Evolutionary conservation across 2,329 filamentous ascomycete genomes (phyloP).

Genomic region (Epichloe gansuensis): DNA sequence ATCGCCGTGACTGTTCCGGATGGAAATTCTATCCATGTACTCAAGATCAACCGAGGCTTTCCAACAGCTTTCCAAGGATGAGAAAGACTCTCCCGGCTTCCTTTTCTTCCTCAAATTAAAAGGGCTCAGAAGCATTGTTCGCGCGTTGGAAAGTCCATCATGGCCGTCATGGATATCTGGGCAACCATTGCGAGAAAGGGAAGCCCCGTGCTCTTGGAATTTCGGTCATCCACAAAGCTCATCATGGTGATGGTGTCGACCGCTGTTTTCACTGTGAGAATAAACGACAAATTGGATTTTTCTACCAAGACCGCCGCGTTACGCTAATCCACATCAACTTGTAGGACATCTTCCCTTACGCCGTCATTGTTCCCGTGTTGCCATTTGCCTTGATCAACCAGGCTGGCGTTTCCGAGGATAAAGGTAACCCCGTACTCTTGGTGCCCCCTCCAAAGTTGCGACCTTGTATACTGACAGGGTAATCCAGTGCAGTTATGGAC

Average conservation of each 20-base stretch:
- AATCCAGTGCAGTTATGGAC: slow-evolving; percentile 22
- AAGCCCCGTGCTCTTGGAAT: slow-evolving; percentile 17
- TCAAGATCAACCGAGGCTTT: background rate
- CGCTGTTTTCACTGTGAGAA: slow-evolving; percentile 22
- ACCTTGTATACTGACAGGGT: background rate
- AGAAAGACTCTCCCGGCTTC: background rate
- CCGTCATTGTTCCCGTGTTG: slow-evolving; percentile 22
- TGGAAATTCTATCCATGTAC: background rate
- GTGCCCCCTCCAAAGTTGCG: background rate
- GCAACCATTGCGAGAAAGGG: slow-evolving; percentile 5
- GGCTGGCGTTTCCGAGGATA: slow-evolving; percentile 13
- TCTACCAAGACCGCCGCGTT: background rate
- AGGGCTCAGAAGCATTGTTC: slow-evolving; percentile 3
- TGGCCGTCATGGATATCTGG: slow-evolving; percentile 10
- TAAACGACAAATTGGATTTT: background rate
- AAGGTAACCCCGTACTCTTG: slow-evolving; percentile 6
- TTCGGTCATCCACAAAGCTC: slow-evolving; percentile 20
- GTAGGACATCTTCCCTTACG: slow-evolving; percentile 24
- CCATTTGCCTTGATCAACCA: slow-evolving; percentile 19
- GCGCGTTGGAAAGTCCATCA: slow-evolving; percentile 3
- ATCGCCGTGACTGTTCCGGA: background rate
- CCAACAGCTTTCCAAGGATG: background rate
- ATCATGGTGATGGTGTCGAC: slow-evolving; percentile 21
- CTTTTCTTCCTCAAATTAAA: background rate
- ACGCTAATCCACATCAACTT: background rate